Evolutionary conservation across 768 basidiomycete species (phyloP).

Genomic region (Imleria badia): DNA sequence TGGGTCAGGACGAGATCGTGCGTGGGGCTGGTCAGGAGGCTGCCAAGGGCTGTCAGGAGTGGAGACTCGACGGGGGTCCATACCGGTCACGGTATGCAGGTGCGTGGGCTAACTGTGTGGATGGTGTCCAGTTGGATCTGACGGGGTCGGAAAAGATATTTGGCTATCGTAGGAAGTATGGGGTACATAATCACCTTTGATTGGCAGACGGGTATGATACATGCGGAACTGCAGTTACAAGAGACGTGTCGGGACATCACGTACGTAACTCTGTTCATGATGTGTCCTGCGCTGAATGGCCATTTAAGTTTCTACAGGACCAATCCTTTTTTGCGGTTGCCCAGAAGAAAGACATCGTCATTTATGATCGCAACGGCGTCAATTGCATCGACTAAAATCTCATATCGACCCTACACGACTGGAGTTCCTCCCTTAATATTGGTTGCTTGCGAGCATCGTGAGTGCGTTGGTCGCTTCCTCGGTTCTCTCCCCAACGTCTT

Average conservation of each 20-base stretch:
- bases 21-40: constrained; percentile 70
- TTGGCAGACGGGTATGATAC: constrained; percentile 83
- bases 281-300: neutral
- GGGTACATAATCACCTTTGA: constrained; percentile 95
- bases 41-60: constrained; percentile 70
- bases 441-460: constrained; percentile 84
- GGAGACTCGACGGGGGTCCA: constrained; percentile 82
- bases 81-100: constrained; percentile 86
- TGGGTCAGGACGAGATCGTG: constrained; percentile 77
- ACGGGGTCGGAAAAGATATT: constrained; percentile 71
- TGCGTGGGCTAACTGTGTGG: too few relatives aligned
- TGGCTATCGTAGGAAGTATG: constrained; percentile 78
- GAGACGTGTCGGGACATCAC: constrained; percentile 94
- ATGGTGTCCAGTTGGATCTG: too few relatives aligned
- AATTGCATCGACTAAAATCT: constrained; percentile 78
- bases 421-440: constrained; percentile 94
- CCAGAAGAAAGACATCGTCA: constrained; percentile 93
- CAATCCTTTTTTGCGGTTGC: constrained; percentile 94
- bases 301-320: constrained; percentile 80
- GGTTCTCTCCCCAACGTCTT: neutral
- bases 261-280: constrained; percentile 42
- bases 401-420: constrained; percentile 89
- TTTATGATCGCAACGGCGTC: constrained; percentile 92
- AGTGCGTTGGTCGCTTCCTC: constrained; percentile 28
- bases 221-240: constrained; percentile 83